A percentile compares a stretch with the other conserved stretches of the same genome.
Evolutionary conservation across 2,329 filamentous ascomycete species (phyloP).

Genomic region (Colletotrichum sansevieriae): DNA sequence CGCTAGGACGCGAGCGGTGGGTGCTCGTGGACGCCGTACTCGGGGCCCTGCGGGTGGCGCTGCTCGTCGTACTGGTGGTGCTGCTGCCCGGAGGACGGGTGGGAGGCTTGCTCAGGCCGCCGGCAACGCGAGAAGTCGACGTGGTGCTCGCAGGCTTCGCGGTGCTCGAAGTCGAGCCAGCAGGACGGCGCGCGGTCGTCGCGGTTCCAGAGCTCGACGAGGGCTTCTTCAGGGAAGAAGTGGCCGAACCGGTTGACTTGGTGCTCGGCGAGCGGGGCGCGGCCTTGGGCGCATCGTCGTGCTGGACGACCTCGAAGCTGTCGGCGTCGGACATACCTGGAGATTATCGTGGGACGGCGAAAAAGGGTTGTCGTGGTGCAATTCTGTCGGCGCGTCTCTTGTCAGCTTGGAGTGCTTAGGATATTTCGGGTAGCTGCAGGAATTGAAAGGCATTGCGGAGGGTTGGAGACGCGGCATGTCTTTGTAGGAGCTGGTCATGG

Average conservation of each 20-base stretch:
- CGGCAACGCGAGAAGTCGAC: constrained; percentile 52
- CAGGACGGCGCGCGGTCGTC: constrained; percentile 52
- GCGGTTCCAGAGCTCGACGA: constrained; percentile 45
- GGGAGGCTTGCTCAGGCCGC: constrained; percentile 61
- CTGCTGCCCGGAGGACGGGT: constrained; percentile 58
- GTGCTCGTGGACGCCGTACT: constrained; percentile 54
- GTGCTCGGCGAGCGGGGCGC: constrained; percentile 51
- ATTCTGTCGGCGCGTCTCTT: constrained; percentile 25
- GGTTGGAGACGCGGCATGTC: constrained; percentile 24
- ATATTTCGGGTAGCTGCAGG: constrained; percentile 32
- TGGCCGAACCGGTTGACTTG: constrained; percentile 47
- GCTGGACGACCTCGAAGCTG: constrained; percentile 59
- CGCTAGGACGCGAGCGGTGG: constrained; percentile 61
- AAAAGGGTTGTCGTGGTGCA: constrained; percentile 18
- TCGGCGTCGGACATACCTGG: constrained; percentile 62
- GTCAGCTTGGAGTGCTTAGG: constrained; percentile 21
- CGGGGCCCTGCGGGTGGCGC: constrained; percentile 48
- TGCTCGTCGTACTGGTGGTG: constrained; percentile 50
- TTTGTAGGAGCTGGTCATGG: neutral
- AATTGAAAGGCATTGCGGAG: constrained; percentile 18
- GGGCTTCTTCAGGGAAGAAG: constrained; percentile 54
- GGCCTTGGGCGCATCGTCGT: constrained; percentile 54
- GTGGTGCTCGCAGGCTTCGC: constrained; percentile 49
- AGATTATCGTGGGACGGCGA: constrained; percentile 22
- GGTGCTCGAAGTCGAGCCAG: constrained; percentile 48